Percentiles rank a stretch among this genome's conserved stretches.
Conservation (phyloP, 345 rosid species). For the Sonneratia caseolaris region DNA sequence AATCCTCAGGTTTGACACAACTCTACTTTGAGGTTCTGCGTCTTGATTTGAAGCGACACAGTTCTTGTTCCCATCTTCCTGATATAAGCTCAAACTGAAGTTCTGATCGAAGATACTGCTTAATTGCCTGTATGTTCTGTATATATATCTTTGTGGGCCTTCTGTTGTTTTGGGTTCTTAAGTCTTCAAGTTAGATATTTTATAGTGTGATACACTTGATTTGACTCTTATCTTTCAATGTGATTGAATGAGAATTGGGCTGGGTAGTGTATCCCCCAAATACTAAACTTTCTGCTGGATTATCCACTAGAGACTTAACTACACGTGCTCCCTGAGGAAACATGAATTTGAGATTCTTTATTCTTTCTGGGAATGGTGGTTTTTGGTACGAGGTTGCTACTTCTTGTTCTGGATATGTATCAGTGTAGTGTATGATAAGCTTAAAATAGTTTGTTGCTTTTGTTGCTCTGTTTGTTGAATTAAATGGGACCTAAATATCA, state of each 20-base stretch:
- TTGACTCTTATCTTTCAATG: neutral
- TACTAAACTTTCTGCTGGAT: neutral
- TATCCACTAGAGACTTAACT: neutral
- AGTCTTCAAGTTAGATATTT: neutral
- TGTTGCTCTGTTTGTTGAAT: neutral
- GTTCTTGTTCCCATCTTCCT: neutral
- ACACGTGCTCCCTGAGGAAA: neutral
- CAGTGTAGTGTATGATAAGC: neutral
- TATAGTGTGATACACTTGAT: neutral
- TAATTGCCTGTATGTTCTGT: neutral
- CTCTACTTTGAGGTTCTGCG: neutral
- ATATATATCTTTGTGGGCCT: neutral
- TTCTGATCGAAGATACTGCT: neutral
- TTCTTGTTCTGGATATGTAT: neutral
- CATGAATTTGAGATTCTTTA: neutral
- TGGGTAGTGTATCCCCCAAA: neutral
- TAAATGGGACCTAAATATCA: neutral
- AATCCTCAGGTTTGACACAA: conserved; percentile 2
- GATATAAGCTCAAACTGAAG: neutral
- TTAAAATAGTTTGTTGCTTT: neutral
- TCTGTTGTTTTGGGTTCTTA: neutral
- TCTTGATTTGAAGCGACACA: neutral
- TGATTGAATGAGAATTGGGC: neutral
- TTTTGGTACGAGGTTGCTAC: neutral
- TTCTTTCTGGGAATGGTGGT: neutral